phyloP scores from a whole-genome alignment of 225 moss, liverwort and hornwort species.

The Straminergon stramineum region DNA sequence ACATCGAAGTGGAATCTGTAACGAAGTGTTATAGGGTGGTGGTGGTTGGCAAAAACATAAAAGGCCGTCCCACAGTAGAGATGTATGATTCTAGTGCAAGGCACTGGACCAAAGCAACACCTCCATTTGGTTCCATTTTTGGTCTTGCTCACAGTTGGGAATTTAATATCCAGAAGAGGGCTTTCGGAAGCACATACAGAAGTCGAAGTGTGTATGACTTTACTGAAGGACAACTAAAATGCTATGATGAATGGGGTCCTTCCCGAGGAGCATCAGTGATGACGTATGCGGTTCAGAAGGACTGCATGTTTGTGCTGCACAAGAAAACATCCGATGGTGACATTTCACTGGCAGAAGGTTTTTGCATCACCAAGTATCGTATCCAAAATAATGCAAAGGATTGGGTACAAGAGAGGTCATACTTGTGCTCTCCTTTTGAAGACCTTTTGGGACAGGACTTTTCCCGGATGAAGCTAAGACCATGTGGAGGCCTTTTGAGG shows the following conservation, averaged over 20 bases:
- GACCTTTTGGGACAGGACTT: rapidly evolving
- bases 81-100: neutral
- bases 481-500: neutral
- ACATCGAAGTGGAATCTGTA: neutral
- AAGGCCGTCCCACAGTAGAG: neutral
- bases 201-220: neutral
- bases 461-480: rapidly evolving
- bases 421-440: neutral
- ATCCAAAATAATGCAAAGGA: neutral
- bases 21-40: neutral
- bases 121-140: neutral
- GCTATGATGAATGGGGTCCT: too few relatives aligned
- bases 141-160: neutral
- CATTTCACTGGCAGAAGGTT: neutral
- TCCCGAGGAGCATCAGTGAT: neutral
- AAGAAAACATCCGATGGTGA: too few relatives aligned
- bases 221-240: neutral
- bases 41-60: neutral
- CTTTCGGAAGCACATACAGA: too few relatives aligned
- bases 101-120: neutral
- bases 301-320: neutral
- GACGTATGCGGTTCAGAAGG: neutral
- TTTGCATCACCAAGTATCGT: neutral
- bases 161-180: neutral
- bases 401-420: neutral